Base-by-base conservation (phyloP, 768 basidiomycete genomes). In the Paxillus ammoniavirescens region DNA sequence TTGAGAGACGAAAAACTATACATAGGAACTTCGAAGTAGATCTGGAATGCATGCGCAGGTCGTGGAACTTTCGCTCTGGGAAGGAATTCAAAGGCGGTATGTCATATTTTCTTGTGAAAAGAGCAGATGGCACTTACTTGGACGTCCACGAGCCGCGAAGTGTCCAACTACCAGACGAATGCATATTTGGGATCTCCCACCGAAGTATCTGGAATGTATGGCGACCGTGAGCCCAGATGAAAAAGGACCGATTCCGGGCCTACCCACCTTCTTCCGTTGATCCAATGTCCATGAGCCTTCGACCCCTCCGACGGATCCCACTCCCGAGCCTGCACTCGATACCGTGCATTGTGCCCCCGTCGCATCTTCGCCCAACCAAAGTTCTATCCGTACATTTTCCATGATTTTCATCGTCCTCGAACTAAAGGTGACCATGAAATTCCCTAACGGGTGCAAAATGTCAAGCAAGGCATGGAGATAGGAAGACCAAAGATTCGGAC, bases 271-370 rank as follows among this genome's bases (percentile, higher is more conserved):
- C 59, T 76, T 84, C 59, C 74, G 77, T 0, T 85, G 79, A 65
- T 95, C 89, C 66, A 90, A 94, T 38, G 81, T 75, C 93, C 93
- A 97, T 31, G 84, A 86, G 3, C 88, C 82, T 26, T 79, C 84
- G 60, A 57, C 64, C 8, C 70, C 61, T 37, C 68, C 68, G 55
- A 68, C 47, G 41, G 64, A 66, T 10, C 74, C 75, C 26, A 79
- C 69, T 5, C 79, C 77, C 15, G 79, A 80, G 50, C 75, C 76
- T 8, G 80, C 82, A 31, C 82, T 81, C 42, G 83, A 80, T 12
- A 82, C 78, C 5, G 82, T 79, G 54, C 92, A 91, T 61, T 85
- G 90, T 42, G 90, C 86, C 1, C 82, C 81, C 1, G 81, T 81
- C 0, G 90, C 84, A 3, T 82, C 83, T 54, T 86, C 77, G 3